A percentile compares a stretch with the other conserved stretches of the same genome.
These are phyloP conservation scores for Raphidocelis subcapitata DNA, from an alignment of 139 green algal species.

Conservation along the genomic window DNA sequence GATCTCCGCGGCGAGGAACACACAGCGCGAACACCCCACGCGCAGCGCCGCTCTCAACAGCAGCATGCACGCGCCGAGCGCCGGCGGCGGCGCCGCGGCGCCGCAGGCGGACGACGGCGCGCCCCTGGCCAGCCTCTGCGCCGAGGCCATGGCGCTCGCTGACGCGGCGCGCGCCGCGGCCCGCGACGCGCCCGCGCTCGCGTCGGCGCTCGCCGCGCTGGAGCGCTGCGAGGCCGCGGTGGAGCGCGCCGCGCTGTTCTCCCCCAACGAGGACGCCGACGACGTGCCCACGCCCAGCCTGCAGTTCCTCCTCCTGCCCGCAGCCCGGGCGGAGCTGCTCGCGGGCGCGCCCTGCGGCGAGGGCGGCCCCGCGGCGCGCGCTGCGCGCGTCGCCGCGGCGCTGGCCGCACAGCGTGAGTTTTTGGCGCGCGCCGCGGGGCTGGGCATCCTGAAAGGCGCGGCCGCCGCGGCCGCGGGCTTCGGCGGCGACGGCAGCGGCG, in stretches of 20 bases:
- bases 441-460: constrained; percentile 31
- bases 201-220: not conserved
- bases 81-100: no score
- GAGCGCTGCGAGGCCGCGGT: constrained; percentile 12
- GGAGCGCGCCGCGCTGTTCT: constrained; percentile 60
- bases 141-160: not conserved
- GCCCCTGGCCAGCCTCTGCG: not conserved
- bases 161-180: not conserved
- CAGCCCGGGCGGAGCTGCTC: constrained; percentile 10
- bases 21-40: no score
- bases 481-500: not conserved
- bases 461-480: not conserved
- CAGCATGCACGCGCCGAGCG: no score
- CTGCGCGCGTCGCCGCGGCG: not conserved
- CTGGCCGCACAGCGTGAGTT: constrained; percentile 18
- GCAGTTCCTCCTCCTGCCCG: constrained; percentile 58
- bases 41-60: no score
- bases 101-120: no score
- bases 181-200: not conserved
- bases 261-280: constrained; percentile 71
- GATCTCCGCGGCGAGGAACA: no score
- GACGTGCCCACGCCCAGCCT: constrained; percentile 65
- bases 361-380: not conserved
- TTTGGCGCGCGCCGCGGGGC: constrained; percentile 32
- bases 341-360: not conserved